Conservation (phyloP, 352 stramenopile species). For the Chrysophaeum taylorii region DNA sequence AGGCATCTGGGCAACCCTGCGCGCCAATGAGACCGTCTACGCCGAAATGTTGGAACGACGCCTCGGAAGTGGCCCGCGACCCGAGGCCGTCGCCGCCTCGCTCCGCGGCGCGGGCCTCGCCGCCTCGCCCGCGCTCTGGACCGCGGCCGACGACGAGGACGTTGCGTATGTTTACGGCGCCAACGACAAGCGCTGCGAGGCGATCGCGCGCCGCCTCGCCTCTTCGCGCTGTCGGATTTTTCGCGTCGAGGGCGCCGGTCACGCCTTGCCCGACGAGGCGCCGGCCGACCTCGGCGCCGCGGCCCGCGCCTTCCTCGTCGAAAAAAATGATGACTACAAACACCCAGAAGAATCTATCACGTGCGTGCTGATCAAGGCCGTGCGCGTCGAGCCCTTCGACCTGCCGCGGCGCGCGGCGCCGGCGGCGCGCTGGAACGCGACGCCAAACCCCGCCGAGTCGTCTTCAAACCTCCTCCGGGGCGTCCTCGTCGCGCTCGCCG, state of each 20-base stretch:
- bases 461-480: neutral
- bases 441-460: neutral
- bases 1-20: neutral
- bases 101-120: neutral
- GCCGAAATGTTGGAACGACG: neutral
- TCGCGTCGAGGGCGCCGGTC: neutral
- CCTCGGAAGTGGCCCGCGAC: neutral
- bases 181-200: neutral
- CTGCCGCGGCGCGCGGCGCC: neutral
- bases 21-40: neutral
- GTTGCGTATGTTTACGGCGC: neutral
- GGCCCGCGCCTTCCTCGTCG: neutral
- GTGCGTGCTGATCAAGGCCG: neutral
- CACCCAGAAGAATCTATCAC: neutral
- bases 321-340: neutral
- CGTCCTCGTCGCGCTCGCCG: neutral
- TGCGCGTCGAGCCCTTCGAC: neutral
- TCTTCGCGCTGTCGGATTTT: too few species aligned
- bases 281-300: neutral
- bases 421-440: neutral
- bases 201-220: too few species aligned
- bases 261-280: constrained; percentile 11
- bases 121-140: neutral
- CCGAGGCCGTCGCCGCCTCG: neutral
- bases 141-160: neutral